Evolutionary conservation across 73 alveolate genomes (phyloP).

Genomic region (Paramecium primaurelia): DNA sequence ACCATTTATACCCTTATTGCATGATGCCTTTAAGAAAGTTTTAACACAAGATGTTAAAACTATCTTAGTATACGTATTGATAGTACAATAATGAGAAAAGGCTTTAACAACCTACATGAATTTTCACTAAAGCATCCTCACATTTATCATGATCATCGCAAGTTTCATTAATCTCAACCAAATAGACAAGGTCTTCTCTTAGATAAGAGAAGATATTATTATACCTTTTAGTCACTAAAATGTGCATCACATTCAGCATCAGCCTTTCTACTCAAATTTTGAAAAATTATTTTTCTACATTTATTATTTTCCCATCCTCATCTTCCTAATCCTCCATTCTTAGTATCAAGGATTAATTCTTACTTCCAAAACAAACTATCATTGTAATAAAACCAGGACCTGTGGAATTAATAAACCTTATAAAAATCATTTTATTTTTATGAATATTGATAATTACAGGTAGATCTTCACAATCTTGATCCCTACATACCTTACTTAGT

Average conservation of each 20-base stretch:
- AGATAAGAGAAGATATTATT: neutral
- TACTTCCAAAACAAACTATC: neutral
- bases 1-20: constrained; percentile 7
- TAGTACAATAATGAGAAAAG: constrained; percentile 14
- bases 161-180: neutral
- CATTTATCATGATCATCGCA: neutral
- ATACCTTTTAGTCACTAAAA: neutral
- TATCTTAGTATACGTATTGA: neutral
- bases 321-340: neutral
- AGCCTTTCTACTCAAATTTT: neutral
- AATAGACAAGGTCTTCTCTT: neutral
- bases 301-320: constrained; percentile 18
- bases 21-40: neutral
- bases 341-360: neutral
- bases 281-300: neutral
- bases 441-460: neutral
- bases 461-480: neutral
- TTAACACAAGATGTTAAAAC: neutral
- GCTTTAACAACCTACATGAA: neutral
- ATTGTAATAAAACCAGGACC: constrained; percentile 4
- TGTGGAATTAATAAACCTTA: neutral
- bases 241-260: constrained; percentile 23
- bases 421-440: neutral
- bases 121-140: neutral
- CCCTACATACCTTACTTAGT: neutral